Evolutionary conservation across 768 basidiomycete species (phyloP).

Genomic region (Stropharia rugosoannulata): DNA sequence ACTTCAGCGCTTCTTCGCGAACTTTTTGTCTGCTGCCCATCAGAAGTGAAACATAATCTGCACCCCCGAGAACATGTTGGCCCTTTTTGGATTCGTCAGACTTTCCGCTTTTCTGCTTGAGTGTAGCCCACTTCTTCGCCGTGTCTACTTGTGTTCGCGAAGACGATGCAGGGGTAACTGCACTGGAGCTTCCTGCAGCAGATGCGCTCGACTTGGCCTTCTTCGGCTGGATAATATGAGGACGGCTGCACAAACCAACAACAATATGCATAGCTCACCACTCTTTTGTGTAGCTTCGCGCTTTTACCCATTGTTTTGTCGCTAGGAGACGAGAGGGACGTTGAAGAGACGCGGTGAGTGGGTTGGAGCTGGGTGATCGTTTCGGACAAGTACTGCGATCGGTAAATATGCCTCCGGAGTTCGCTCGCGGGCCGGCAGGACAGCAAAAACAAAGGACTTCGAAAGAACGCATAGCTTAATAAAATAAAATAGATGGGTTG

Average conservation of each 20-base stretch:
- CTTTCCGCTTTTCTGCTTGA: constrained; percentile 42
- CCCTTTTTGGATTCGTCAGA: constrained; percentile 14
- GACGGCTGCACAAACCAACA: not conserved
- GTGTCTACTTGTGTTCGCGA: constrained; percentile 36
- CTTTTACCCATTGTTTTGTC: constrained; percentile 54
- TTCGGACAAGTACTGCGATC: no score
- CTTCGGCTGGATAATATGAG: constrained; percentile 25
- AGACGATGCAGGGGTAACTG: constrained; percentile 20
- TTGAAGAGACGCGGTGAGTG: no score
- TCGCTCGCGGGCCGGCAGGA: no score
- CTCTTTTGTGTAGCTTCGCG: constrained; percentile 64
- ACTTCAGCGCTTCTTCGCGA: constrained; percentile 61
- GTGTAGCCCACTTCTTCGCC: constrained; percentile 48
- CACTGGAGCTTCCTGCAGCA: constrained; percentile 15
- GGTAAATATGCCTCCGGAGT: no score
- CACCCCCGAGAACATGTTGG: constrained; percentile 59
- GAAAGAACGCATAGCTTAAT: no score
- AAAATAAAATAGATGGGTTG: no score
- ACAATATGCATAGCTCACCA: constrained; percentile 27
- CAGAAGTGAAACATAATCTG: constrained; percentile 74
- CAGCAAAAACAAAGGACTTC: no score
- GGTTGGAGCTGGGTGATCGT: no score
- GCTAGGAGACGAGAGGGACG: no score
- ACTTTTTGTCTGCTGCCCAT: constrained; percentile 72
- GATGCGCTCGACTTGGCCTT: constrained; percentile 33